Evolutionary conservation across 176 grass and related monocot species (phyloP).

Genomic region (Tuctoria greenei): DNA sequence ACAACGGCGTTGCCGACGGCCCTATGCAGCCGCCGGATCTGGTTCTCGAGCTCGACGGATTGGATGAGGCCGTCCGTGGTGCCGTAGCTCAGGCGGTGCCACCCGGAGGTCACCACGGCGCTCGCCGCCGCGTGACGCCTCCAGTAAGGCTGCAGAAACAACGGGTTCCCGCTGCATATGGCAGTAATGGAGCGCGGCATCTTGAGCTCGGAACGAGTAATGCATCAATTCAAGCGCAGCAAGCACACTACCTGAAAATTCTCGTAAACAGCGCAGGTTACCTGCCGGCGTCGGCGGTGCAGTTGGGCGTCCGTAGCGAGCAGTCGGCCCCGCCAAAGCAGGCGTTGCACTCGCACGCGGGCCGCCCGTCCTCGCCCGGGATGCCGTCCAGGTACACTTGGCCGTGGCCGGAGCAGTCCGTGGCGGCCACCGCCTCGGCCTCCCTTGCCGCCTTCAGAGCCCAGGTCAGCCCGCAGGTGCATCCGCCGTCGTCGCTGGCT

Average conservation of each 20-base stretch:
- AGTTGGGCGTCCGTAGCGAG: conserved; percentile 50
- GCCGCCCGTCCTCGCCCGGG: conserved; percentile 27
- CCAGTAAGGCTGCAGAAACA: background rate
- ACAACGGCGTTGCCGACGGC: conserved; percentile 64
- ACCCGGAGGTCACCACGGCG: conserved; percentile 64
- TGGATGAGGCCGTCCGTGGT: conserved; percentile 24
- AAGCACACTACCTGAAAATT: too few relatives aligned
- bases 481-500: too few relatives aligned
- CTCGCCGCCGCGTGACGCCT: conserved; percentile 45
- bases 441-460: conserved; percentile 54
- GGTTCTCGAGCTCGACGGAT: conserved; percentile 62
- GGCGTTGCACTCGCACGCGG: conserved; percentile 68
- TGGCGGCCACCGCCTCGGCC: conserved; percentile 62
- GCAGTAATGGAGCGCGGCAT: too few relatives aligned
- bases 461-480: conserved; percentile 42
- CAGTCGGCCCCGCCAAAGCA: conserved; percentile 65
- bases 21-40: conserved; percentile 55
- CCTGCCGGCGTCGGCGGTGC: conserved; percentile 60
- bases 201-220: too few relatives aligned
- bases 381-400: conserved; percentile 54
- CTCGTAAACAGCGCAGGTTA: background rate
- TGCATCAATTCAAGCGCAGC: too few relatives aligned
- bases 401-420: conserved; percentile 70
- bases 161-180: background rate
- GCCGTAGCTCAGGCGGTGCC: conserved; percentile 64